Evolutionary conservation across 176 grass and related monocot genomes (phyloP).

Genomic region (Avena insularis): DNA sequence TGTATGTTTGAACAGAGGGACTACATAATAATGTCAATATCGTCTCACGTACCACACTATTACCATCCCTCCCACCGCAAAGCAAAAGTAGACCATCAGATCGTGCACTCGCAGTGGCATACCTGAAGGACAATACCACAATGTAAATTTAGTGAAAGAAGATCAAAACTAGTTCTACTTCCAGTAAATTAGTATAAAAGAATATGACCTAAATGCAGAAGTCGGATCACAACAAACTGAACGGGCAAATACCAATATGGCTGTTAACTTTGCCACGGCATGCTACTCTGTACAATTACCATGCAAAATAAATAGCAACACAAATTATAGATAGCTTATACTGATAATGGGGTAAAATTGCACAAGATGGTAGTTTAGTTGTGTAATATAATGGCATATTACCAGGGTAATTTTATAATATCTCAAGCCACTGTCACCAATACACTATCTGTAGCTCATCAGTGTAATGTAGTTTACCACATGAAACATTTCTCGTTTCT

Average conservation of each 20-base stretch:
- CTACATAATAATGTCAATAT: not conserved
- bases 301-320: constrained; percentile 45
- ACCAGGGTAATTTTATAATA: constrained; percentile 13
- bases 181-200: constrained; percentile 30
- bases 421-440: constrained; percentile 12
- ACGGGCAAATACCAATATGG: constrained; percentile 40
- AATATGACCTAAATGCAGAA: constrained; percentile 41
- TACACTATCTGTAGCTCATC: constrained; percentile 23
- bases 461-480: constrained; percentile 19
- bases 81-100: constrained; percentile 99
- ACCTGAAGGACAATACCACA: constrained; percentile 67
- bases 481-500: not conserved
- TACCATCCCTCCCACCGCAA: constrained; percentile 97
- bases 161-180: constrained; percentile 21
- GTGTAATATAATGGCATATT: constrained; percentile 10
- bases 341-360: constrained; percentile 22
- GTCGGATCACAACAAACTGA: constrained; percentile 36
- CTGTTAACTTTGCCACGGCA: constrained; percentile 31
- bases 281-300: constrained; percentile 28
- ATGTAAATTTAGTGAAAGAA: constrained; percentile 35
- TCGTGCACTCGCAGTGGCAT: constrained; percentile 97
- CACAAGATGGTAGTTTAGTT: constrained; percentile 21
- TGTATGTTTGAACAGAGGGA: not conserved
- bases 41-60: constrained; percentile 82
- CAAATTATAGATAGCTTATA: constrained; percentile 36